Base-by-base conservation (phyloP, 2,329 filamentous ascomycete species). In the Thelonectria blattea region DNA sequence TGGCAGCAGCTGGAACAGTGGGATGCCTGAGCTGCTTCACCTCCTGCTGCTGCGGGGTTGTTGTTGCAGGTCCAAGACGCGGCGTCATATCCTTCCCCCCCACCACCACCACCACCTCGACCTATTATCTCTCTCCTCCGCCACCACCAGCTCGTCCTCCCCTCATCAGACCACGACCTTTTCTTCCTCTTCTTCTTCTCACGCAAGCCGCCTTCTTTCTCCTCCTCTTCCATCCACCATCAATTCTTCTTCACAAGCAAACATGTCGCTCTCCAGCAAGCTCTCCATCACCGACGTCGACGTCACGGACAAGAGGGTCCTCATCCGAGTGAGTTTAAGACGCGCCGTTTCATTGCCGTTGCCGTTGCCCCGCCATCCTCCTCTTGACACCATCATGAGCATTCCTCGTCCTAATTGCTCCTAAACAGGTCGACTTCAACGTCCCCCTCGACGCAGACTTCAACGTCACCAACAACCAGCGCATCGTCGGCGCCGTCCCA, bases 221-320 rank as follows among this genome's bases (percentile, higher is more conserved):
- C 65, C 53, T 24, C 22, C 22, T 24, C 6, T 6, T 24, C 6
- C 22, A 24, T 24, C 22, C 22, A 24, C 22, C 22, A 24, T 24
- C 22, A 24, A 24, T 24, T 24, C 22, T 57, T 67, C 67, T 64
- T 68, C 49, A 64, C 58, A 63, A 42, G 51, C 24, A 49, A 42
- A 73, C 63, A 99, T 99, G 95, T 98, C 95, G 88, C 92, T 99
- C 77, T 91, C 93, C 73, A 97, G 89, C 88, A 99, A 99, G 87
- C 91, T 99, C 73, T 91, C 93, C 71, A 97, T 99, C 81, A 91
- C 88, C 69, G 94, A 99, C 76, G 89, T 96, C 74, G 93, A 99
- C 81, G 86, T 99, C 81, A 96, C 97, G 88, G 94, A 86, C 87
- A 99, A 99, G 89, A 89, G 93, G 74, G 95, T 98, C 80, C 86